These are phyloP conservation scores for Piper betle DNA, from an alignment of 164 flowering plant genomes.

Conservation along the genomic window DNA sequence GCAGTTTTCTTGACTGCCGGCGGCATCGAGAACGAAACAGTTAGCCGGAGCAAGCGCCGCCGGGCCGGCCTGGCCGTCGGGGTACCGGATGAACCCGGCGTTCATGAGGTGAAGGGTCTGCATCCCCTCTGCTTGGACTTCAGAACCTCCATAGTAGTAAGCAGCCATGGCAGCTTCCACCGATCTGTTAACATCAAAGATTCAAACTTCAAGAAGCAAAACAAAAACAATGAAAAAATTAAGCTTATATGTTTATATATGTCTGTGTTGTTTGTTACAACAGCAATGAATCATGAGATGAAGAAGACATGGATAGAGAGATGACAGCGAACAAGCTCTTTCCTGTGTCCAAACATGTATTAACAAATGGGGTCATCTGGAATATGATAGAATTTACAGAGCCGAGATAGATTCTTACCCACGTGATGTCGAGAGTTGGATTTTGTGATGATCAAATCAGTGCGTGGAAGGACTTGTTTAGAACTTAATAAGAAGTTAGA, in stretches of 20 bases:
- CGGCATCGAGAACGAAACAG: slow-evolving; percentile 42
- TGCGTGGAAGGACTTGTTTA: too few relatives aligned
- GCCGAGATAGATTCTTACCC: slow-evolving; percentile 36
- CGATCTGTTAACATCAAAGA: too few relatives aligned
- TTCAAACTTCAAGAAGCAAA: background rate
- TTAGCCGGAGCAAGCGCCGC: slow-evolving; percentile 10
- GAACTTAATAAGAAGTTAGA: too few relatives aligned
- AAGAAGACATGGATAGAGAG: background rate
- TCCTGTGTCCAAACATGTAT: background rate
- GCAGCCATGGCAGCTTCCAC: slow-evolving; percentile 44
- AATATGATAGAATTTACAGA: background rate
- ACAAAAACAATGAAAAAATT: slow-evolving; percentile 11
- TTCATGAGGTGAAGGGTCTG: slow-evolving; percentile 93
- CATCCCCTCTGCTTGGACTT: slow-evolving; percentile 64
- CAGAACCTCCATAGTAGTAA: slow-evolving; percentile 69
- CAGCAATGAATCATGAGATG: background rate
- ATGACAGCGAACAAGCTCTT: background rate
- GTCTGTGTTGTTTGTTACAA: too few relatives aligned
- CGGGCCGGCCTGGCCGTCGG: slow-evolving; percentile 19
- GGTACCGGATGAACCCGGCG: slow-evolving; percentile 56
- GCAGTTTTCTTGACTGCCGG: slow-evolving; percentile 14
- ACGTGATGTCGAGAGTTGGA: slow-evolving; percentile 27
- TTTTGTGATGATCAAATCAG: slow-evolving; percentile 10
- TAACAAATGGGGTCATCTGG: background rate
- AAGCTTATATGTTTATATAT: background rate